Percentiles rank a stretch among this genome's conserved stretches.
Conservation (phyloP, 495 filamentous ascomycete genomes). For the Penicillium longicatenatum region DNA sequence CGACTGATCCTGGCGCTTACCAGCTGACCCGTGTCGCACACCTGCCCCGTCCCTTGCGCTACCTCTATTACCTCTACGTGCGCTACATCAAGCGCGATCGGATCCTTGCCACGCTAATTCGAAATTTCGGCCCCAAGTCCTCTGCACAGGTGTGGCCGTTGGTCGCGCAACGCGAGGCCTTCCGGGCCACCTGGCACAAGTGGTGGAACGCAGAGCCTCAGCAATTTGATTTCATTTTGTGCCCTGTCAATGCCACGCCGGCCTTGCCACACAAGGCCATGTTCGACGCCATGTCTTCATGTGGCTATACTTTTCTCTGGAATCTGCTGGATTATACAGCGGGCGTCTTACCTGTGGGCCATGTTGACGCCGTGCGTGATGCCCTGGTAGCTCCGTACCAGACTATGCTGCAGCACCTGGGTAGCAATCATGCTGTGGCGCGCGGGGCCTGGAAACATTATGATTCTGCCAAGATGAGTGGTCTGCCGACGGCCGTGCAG, state of each 20-base stretch:
- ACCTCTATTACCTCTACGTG: conserved; percentile 85
- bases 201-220: conserved; percentile 73
- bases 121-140: conserved; percentile 68
- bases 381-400: conserved; percentile 58
- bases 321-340: conserved; percentile 90
- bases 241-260: conserved; percentile 87
- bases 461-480: conserved; percentile 79
- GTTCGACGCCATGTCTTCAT: conserved; percentile 81
- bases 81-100: conserved; percentile 76
- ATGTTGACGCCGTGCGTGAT: conserved; percentile 73
- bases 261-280: conserved; percentile 88
- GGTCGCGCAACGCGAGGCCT: conserved; percentile 73
- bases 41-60: conserved; percentile 76
- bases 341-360: conserved; percentile 84
- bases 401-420: conserved; percentile 42
- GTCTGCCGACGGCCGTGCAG: conserved; percentile 85
- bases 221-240: conserved; percentile 76
- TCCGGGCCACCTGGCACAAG: conserved; percentile 73
- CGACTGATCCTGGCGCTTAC: conserved; percentile 74
- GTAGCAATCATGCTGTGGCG: conserved; percentile 72
- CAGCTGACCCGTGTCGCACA: conserved; percentile 72
- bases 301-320: conserved; percentile 95
- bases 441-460: conserved; percentile 86
- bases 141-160: conserved; percentile 81
- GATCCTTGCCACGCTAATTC: conserved; percentile 76